Evolutionary conservation across 2,329 filamentous ascomycete species (phyloP), one percentile per base, ranked within the genome.

Genomic region (Talaromyces funiculosus): DNA sequence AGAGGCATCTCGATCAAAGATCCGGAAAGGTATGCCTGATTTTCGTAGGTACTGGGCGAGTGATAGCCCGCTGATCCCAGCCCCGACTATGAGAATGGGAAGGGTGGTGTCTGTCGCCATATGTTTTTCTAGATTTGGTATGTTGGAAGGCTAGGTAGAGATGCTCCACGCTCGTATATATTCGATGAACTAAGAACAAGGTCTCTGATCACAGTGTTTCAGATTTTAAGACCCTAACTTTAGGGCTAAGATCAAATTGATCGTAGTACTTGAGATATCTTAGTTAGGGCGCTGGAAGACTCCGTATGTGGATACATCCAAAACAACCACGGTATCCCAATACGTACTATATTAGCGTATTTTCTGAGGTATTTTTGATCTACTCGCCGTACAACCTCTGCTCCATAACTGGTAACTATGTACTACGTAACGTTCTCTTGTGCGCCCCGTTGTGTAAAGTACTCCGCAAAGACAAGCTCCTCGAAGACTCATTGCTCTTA

Each of bases 1-100:
- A 42, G 80, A 76, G 4, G 67, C 64, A 64, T 78, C 76, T 12
- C 73, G 72, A 54, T 79, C 77, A 58, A 75, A 78, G 53, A 79
- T 68, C 40, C 67, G 65, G 54, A 73, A 78, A 0, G 69, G 65
- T 2, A 78, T 63, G 16, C 65, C 16, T 67, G 64, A 33, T 69
- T 72, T 54, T 14, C 71, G 69, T 9, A 79, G 69, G 43, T 70
- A 66, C 61, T 80, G 77, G 9, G 75, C 77, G 14, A 79, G 67
- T 7, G 73, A 71, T 9, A 80, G 69, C 14, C 78, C 78, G 51
- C 73, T 74, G 43, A 80, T 71, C 40, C 77, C 77, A 18, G 73
- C 77, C 4, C 76, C 76, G 42, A 77, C 67, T 61, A 80, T 78
- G 47, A 80, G 61, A 38, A 79, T 67, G 60, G 71, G 68, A 31